A percentile compares a stretch with the other conserved stretches of the same genome.
Evolutionary conservation across 805 yeast species (phyloP).

Genomic region (Kuraishia piskuri): DNA sequence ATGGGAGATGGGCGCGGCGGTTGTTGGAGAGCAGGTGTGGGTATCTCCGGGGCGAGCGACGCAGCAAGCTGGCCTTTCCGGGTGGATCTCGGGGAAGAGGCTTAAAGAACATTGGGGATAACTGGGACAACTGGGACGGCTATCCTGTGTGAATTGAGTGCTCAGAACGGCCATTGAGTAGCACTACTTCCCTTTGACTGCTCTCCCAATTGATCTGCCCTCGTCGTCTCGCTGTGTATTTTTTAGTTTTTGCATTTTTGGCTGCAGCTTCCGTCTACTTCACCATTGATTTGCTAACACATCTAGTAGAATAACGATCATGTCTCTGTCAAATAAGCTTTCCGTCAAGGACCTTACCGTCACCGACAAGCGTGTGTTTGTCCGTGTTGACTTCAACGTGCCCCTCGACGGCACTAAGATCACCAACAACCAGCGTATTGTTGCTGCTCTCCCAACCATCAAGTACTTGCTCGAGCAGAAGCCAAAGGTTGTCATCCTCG

Average conservation of each 20-base stretch:
- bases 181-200: no score
- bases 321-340: constrained; percentile 92
- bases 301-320: constrained; percentile 16
- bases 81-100: no score
- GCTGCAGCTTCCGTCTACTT: neutral
- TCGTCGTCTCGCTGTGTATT: no score
- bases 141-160: no score
- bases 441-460: constrained; percentile 98
- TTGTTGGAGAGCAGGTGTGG: neutral
- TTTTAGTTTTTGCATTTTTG: no score
- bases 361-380: constrained; percentile 90
- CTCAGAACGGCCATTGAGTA: no score
- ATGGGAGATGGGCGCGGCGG: no score
- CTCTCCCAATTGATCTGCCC: neutral
- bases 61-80: no score
- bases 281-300: neutral
- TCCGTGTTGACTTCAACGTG: constrained; percentile 95
- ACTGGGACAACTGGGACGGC: no score
- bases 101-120: no score
- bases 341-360: constrained; percentile 87
- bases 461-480: constrained; percentile 85
- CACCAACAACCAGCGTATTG: constrained; percentile 99
- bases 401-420: constrained; percentile 93
- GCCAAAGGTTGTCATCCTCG: constrained; percentile 87
- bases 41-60: no score